These are phyloP conservation scores for Coprinellus micaceus DNA, from an alignment of 768 basidiomycete genomes.

Conservation along the genomic window DNA sequence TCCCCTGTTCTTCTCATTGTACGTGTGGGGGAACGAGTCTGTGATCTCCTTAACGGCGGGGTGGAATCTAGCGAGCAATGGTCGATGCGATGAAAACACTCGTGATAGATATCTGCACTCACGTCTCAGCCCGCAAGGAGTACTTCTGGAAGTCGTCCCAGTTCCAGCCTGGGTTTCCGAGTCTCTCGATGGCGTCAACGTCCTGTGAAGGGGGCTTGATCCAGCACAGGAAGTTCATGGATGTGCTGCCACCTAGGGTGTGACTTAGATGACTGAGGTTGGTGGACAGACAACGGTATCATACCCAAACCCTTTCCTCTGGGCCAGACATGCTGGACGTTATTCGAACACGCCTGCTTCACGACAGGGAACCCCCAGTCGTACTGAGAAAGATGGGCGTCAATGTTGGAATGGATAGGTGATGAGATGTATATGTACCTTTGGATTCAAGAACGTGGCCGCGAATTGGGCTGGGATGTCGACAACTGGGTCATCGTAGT, in stretches of 20 bases:
- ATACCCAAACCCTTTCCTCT: slow-evolving; percentile 33
- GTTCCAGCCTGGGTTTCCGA: slow-evolving; percentile 58
- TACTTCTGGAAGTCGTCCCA: slow-evolving; percentile 41
- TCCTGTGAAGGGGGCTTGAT: slow-evolving; percentile 27
- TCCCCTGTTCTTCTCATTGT: slow-evolving; percentile 21
- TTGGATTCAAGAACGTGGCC: slow-evolving; percentile 23
- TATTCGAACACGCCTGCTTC: slow-evolving; percentile 24
- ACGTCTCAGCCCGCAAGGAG: slow-evolving; percentile 37
- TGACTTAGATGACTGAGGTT: too few relatives aligned
- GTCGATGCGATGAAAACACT: too few relatives aligned
- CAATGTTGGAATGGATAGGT: background rate
- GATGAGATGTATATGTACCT: slow-evolving; percentile 15
- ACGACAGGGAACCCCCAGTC: slow-evolving; percentile 34
- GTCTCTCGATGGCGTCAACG: slow-evolving; percentile 36
- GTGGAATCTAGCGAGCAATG: slow-evolving; percentile 27
- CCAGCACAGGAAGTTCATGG: slow-evolving; percentile 40
- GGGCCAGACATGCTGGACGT: slow-evolving; percentile 23
- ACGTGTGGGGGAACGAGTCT: slow-evolving; percentile 25
- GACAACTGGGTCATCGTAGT: slow-evolving; percentile 32
- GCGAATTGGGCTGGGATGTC: slow-evolving; percentile 30
- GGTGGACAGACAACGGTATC: too few relatives aligned
- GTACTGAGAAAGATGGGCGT: slow-evolving; percentile 29
- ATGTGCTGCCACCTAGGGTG: slow-evolving; percentile 46
- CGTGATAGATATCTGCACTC: too few relatives aligned
- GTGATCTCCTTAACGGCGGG: slow-evolving; percentile 23